Base-by-base conservation (phyloP, 495 filamentous ascomycete genomes). In the Sordaria brevicollis region DNA sequence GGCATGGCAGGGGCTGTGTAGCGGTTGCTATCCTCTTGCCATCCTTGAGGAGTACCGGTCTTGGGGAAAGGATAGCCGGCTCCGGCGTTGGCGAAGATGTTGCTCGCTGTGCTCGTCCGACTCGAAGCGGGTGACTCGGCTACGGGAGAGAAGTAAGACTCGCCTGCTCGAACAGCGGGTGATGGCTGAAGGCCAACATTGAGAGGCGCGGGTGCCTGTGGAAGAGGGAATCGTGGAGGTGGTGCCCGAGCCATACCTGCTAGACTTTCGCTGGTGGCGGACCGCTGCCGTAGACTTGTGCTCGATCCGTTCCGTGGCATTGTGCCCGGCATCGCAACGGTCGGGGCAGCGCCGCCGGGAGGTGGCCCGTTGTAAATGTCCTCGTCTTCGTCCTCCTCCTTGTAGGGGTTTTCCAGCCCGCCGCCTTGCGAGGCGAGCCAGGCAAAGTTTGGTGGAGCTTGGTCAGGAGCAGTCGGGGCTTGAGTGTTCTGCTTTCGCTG, bases 81-180 rank as follows among this genome's bases (percentile, higher is more conserved):
- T 37, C 84, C 85, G 1, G 78, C 85, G 37, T 84, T 84, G 3
- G 87, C 86, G 67, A 92, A 95, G 69, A 86, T 79, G 19, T 80
- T 79, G 66, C 83, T 84, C 4, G 83, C 78, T 6, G 81, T 84
- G 79, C 91, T 96, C 8, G 92, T 93, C 65, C 94, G 87, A 6
- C 90, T 91, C 2, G 93, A 96, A 13, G 85, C 87, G 21, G 95
- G 93, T 1, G 93, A 94, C 69, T 97, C 93, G 13, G 85, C 86
- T 10, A 88, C 86, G 1, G 95, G 95, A 1, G 94, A 97, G 78
- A 99, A 99, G 77, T 97, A 97, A 8, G 93, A 97, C 65, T 90
- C 88, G 33, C 85, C 84, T 19, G 68, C 75, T 41, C 74, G 89
- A 80, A 68, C 85, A 83, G 77, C 82, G 72, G 79, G 81, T 76